phyloP scores from a whole-genome alignment of 2,329 filamentous ascomycete genomes.

The Aspergillus hiratsukae region DNA sequence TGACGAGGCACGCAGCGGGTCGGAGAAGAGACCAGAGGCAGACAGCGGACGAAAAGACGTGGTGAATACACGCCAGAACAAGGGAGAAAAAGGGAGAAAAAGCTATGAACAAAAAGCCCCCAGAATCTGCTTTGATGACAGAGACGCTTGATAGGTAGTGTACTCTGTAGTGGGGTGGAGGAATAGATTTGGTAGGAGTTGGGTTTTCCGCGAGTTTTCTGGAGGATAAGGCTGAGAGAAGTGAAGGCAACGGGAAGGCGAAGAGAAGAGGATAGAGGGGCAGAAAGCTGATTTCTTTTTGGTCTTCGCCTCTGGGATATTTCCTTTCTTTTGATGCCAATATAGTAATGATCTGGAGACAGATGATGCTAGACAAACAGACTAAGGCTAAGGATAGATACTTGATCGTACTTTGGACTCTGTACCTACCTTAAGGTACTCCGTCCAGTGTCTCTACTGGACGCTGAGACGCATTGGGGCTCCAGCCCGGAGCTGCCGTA shows the following conservation, averaged over 20 bases:
- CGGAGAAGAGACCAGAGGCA: slow-evolving; percentile 22
- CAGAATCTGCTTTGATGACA: background rate
- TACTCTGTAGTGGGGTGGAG: background rate
- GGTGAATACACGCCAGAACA: slow-evolving; percentile 21
- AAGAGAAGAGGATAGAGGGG: slow-evolving; percentile 12
- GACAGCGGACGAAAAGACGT: slow-evolving; percentile 29
- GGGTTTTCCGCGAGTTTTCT: background rate
- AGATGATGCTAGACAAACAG: background rate
- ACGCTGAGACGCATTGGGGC: background rate
- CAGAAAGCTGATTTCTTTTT: slow-evolving; percentile 3
- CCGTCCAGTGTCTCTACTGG: background rate
- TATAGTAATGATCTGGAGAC: background rate
- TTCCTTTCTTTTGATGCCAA: background rate
- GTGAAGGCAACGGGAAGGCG: slow-evolving; percentile 11
- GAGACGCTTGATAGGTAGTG: background rate
- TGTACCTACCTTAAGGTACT: background rate
- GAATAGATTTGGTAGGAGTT: background rate
- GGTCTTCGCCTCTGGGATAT: background rate
- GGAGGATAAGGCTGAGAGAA: background rate
- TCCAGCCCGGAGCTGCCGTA: too few relatives aligned
- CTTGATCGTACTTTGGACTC: background rate
- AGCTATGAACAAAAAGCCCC: slow-evolving; percentile 1
- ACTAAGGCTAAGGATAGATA: background rate
- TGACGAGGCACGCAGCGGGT: slow-evolving; percentile 37
- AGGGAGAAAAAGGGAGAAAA: slow-evolving; percentile 9